Evolutionary conservation across 75 land plant species (phyloP).

Genomic region (Cunninghamia lanceolata): DNA sequence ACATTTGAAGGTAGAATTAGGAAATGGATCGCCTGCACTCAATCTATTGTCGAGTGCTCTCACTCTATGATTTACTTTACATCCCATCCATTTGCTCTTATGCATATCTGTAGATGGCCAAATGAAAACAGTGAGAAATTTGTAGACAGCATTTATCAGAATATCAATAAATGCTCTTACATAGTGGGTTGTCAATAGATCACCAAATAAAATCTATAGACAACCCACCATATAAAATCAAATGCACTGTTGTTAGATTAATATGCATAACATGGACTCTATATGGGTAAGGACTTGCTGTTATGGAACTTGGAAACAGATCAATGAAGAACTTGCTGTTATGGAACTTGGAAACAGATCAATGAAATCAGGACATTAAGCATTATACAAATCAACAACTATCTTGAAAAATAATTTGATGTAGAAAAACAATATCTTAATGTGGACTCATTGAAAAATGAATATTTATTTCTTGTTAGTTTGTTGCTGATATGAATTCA

Average conservation of each 20-base stretch:
- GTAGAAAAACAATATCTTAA: background rate
- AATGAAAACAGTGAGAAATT: background rate
- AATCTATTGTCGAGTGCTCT: constrained; percentile 49
- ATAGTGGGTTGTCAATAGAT: background rate
- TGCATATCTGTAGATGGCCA: background rate
- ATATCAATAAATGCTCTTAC: too few relatives aligned
- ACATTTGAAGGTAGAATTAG: background rate
- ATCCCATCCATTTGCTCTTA: background rate
- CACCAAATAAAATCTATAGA: background rate
- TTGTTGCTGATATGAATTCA: background rate
- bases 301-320: too few relatives aligned
- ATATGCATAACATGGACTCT: background rate
- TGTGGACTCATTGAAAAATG: background rate
- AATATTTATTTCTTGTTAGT: background rate
- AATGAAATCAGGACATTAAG: too few relatives aligned
- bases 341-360: too few relatives aligned
- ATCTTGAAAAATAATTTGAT: too few relatives aligned
- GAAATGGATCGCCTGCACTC: constrained; percentile 36
- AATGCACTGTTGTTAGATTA: background rate
- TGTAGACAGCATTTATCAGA: background rate
- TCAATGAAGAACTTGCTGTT: too few relatives aligned
- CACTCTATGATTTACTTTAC: constrained; percentile 21
- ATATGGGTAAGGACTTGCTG: background rate
- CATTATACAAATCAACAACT: too few relatives aligned
- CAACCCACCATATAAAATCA: background rate